These are phyloP conservation scores for Colletotrichum spinosum DNA, from an alignment of 2,329 filamentous ascomycete species.

Conservation along the genomic window DNA sequence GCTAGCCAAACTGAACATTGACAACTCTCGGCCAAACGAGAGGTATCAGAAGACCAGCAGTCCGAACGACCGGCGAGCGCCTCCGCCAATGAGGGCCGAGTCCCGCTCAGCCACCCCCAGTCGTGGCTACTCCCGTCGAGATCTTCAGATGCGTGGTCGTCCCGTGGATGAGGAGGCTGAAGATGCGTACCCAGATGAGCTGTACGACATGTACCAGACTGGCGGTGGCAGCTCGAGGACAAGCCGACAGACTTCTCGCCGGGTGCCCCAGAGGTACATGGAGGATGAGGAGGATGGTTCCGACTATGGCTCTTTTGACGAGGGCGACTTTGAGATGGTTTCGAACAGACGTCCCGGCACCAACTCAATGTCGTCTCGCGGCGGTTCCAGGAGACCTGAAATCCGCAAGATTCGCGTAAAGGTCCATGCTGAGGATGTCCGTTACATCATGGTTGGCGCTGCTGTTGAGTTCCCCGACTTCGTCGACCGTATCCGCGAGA, in stretches of 20 bases:
- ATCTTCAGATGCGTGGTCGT: conserved; percentile 36
- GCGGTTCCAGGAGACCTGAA: conserved; percentile 71
- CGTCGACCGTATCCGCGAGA: conserved; percentile 82
- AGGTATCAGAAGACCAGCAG: conserved; percentile 65
- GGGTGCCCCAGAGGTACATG: conserved; percentile 70
- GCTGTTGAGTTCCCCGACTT: conserved; percentile 82
- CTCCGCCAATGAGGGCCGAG: conserved; percentile 45
- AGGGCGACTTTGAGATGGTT: conserved; percentile 85
- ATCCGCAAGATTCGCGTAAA: conserved; percentile 88
- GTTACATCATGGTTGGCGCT: conserved; percentile 88
- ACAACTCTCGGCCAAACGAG: conserved; percentile 60
- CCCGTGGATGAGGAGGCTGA: conserved; percentile 63
- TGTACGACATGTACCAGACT: conserved; percentile 72
- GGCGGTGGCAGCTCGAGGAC: conserved; percentile 50
- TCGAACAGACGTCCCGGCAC: conserved; percentile 61
- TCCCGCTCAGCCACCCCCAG: conserved; percentile 59
- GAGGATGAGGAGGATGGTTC: conserved; percentile 84
- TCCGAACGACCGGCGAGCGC: conserved; percentile 52
- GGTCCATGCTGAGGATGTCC: conserved; percentile 89
- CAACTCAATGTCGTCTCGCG: conserved; percentile 60
- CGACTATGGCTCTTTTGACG: conserved; percentile 77
- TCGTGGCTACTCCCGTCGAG: conserved; percentile 44
- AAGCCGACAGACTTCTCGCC: conserved; percentile 52
- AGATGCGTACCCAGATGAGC: conserved; percentile 75
- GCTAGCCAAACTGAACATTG: conserved; percentile 73